A percentile compares a stretch with the other conserved stretches of the same genome.
Conservation (phyloP, 495 filamentous ascomycete genomes). For the Neurospora africana region DNA sequence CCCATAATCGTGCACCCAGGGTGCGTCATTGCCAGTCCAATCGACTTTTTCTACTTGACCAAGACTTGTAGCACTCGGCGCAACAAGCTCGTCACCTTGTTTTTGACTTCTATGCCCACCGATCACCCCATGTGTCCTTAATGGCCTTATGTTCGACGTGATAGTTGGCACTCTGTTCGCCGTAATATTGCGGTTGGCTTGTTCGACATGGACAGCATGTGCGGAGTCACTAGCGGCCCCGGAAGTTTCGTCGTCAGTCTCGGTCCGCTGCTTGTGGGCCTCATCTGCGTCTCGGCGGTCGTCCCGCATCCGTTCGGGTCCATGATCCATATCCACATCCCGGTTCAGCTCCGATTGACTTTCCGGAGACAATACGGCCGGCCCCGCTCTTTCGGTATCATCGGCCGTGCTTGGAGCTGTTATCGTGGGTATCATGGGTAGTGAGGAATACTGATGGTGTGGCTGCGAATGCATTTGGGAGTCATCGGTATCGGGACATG, state of each 20-base stretch:
- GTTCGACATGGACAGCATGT: background rate
- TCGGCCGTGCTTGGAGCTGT: constrained; percentile 14
- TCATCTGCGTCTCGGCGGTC: constrained; percentile 8
- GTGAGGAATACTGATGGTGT: background rate
- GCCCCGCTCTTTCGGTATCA: constrained; percentile 18
- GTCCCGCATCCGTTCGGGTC: constrained; percentile 1
- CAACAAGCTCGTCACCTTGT: background rate
- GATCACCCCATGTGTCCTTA: background rate
- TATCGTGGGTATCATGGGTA: constrained; percentile 3
- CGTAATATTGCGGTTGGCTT: background rate
- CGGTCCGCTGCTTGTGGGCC: constrained; percentile 26
- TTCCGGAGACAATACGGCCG: constrained; percentile 27
- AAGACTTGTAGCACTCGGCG: background rate
- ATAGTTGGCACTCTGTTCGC: background rate
- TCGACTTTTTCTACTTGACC: constrained; percentile 13
- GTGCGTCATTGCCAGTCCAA: constrained; percentile 7
- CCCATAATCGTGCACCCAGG: constrained; percentile 23
- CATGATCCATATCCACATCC: constrained; percentile 18
- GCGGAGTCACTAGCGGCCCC: constrained; percentile 5
- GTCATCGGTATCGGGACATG: constrained; percentile 35
- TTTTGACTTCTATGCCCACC: background rate
- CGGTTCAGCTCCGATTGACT: constrained; percentile 18
- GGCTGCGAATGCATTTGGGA: constrained; percentile 1
- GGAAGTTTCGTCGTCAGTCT: constrained; percentile 22
- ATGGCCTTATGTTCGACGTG: background rate